Conservation (phyloP, 2,329 filamentous ascomycete species). For the Cephalotrichum gorgonifer region DNA sequence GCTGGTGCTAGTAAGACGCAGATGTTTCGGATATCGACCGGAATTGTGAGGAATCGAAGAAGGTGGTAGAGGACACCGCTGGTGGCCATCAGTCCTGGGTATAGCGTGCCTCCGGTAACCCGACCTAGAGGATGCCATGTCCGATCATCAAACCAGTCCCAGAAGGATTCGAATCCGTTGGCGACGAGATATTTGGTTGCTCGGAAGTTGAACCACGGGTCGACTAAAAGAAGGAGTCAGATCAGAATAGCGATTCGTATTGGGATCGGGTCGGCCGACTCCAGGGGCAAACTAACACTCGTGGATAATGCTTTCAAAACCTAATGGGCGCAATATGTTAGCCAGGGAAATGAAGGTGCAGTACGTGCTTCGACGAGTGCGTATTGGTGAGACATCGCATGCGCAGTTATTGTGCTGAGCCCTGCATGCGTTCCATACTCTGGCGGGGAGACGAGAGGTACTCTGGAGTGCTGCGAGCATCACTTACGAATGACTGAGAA, state of each 20-base stretch:
- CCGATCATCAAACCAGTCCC: conserved; percentile 99
- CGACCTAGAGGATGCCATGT: conserved; percentile 99
- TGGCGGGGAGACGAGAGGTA: too few species aligned
- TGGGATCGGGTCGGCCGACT: not conserved
- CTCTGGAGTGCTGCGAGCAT: not conserved
- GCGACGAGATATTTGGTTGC: conserved; percentile 96
- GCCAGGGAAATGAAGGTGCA: conserved; percentile 6
- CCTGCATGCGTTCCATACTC: too few species aligned
- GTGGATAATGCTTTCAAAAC: conserved; percentile 98
- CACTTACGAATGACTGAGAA: conserved; percentile 95
- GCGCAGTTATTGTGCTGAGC: too few species aligned
- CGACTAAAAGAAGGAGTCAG: conserved; percentile 53
- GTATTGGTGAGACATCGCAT: too few species aligned
- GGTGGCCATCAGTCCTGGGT: conserved; percentile 97
- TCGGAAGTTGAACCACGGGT: conserved; percentile 99
- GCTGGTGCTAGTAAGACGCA: conserved; percentile 92
- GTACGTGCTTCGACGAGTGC: not conserved
- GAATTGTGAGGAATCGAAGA: conserved; percentile 78
- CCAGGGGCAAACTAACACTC: conserved; percentile 64
- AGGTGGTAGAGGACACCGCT: conserved; percentile 94
- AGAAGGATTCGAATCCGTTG: conserved; percentile 97
- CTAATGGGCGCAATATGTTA: conserved; percentile 35
- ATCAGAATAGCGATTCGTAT: conserved; percentile 4
- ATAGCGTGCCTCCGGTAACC: conserved; percentile 97
- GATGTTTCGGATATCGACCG: conserved; percentile 97